Base-by-base conservation (phyloP, 345 rosid species). In the Adansonia digitata region DNA sequence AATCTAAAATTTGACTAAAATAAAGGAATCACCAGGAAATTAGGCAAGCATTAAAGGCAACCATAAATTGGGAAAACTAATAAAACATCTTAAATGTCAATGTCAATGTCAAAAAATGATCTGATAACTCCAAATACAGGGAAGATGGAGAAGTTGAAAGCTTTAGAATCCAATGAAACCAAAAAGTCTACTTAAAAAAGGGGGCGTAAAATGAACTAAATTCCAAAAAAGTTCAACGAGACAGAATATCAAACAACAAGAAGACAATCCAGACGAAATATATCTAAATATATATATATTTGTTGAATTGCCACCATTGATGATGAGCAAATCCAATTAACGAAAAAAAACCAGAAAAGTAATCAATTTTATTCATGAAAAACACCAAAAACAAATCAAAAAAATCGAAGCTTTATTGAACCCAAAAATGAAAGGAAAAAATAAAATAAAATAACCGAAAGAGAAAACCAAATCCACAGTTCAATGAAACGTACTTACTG, bases 81-180 rank as follows among this genome's bases (percentile, higher is more conserved):
- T 61, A 22, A 68, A 46, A 3, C 56, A 46, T 68, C 57, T 29
- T 46, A 68, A 68, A 68, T 68, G 72, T 68, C 57, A 46, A 68
- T 27, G 7, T 68, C 59, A 53, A 53, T n/a, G n/a, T n/a, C 20
- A 27, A 6, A 8, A 9, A 12, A 46, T 73, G 66, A 64, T 72
- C 66, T 55, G 34, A 37, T 12, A 26, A 75, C 66, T 78, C 65
- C 71, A 71, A 71, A 46, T 75, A 61, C 59, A 66, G 31, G 18
- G 29, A 69, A 74, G 71, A 67, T 68, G 24, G 34, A 26, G 27
- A 46, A 68, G 13, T 45, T 43, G 13, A 67, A 26, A 72, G 60
- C 27, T 37, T 60, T 31, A 40, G 79, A 77, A 76, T 79, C 81
- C 74, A 82, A 73, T 31, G 56, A 74, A 73, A 71, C 53, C 53